phyloP scores from a whole-genome alignment of 495 filamentous ascomycete genomes.

The Acidomyces sp. region DNA sequence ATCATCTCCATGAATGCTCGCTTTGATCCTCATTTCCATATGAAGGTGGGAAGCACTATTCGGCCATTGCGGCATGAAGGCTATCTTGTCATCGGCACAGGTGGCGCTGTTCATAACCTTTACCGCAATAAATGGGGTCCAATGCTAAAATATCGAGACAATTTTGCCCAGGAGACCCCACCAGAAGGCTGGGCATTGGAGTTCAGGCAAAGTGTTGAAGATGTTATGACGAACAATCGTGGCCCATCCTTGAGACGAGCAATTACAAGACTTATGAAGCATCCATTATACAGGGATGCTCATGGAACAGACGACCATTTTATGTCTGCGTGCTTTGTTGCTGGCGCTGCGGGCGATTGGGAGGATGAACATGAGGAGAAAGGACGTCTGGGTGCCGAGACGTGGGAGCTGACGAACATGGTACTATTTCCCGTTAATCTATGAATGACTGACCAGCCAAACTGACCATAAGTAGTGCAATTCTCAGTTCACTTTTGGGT shows the following conservation, averaged over 20 bases:
- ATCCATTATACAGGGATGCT: slow-evolving; percentile 45
- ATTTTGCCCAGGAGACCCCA: slow-evolving; percentile 43
- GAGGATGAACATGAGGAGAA: slow-evolving; percentile 34
- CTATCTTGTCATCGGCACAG: slow-evolving; percentile 46
- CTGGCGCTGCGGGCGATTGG: slow-evolving; percentile 37
- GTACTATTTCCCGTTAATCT: background rate
- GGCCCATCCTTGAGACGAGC: slow-evolving; percentile 35
- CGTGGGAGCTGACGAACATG: slow-evolving; percentile 54
- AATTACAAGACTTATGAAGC: slow-evolving; percentile 47
- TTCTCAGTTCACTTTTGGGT: slow-evolving; percentile 40
- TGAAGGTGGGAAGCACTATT: slow-evolving; percentile 40
- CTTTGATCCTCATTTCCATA: slow-evolving; percentile 49
- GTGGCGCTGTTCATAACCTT: slow-evolving; percentile 51
- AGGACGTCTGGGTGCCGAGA: slow-evolving; percentile 40
- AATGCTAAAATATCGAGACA: slow-evolving; percentile 47
- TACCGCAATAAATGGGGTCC: slow-evolving; percentile 49
- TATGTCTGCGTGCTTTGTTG: slow-evolving; percentile 45
- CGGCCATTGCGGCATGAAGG: slow-evolving; percentile 37
- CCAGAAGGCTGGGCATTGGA: slow-evolving; percentile 44
- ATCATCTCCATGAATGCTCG: slow-evolving; percentile 45
- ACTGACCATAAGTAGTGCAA: slow-evolving; percentile 62
- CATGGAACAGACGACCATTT: slow-evolving; percentile 55
- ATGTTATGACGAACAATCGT: slow-evolving; percentile 36
- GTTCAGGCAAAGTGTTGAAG: slow-evolving; percentile 47
- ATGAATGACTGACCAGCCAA: background rate